Base-by-base conservation (phyloP, 2,329 filamentous ascomycete species). In the Aspergillus texensis region DNA sequence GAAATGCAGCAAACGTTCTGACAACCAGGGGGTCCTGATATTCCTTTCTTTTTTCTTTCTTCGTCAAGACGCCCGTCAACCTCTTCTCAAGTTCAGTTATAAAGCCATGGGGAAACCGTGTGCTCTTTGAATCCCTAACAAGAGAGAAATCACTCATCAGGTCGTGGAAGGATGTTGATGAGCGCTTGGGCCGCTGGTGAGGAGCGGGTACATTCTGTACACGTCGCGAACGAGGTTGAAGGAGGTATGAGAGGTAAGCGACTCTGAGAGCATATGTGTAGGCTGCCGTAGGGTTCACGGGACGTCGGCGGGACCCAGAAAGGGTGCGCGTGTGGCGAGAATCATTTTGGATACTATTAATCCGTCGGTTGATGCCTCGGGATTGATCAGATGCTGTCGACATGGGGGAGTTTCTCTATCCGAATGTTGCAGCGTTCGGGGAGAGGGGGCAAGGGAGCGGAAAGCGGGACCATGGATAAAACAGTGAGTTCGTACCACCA, bases 21-120 rank as follows among this genome's bases (percentile, higher is more conserved):
- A 97, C 97, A 68, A 99, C 90, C 30, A 90, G 84, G n/a, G 91
- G 84, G 81, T 99, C 95, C 74, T 91, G 92, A 80, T 91, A 99
- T 73, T 96, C 95, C 16, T 92, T 93, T 74, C 94, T 86, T 70
- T 85, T 89, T 80, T 98, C 95, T 65, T 85, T 91, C 45, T 94
- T 93, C 71, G 90, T 87, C 71, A 98, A 80, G 58, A 97, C 90
- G 36, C 89, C 89, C 62, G 91, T 90, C 75, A 97, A 87, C 66
- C 93, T 86, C 79, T 94, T 94, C 73, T 91, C 89, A 63, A 92
- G 79, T 70, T 88, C 88, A 58, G 83, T 81, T 79, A 91, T 87
- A 77, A 92, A 92, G 56, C 87, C 88, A 81, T 91, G 88, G 4
- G 90, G 90, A 67, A 92, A 88, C 67, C 85, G 86, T 28, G 88